These are phyloP conservation scores for Knufia petricola DNA, from an alignment of 2,329 filamentous ascomycete genomes.

Conservation along the genomic window DNA sequence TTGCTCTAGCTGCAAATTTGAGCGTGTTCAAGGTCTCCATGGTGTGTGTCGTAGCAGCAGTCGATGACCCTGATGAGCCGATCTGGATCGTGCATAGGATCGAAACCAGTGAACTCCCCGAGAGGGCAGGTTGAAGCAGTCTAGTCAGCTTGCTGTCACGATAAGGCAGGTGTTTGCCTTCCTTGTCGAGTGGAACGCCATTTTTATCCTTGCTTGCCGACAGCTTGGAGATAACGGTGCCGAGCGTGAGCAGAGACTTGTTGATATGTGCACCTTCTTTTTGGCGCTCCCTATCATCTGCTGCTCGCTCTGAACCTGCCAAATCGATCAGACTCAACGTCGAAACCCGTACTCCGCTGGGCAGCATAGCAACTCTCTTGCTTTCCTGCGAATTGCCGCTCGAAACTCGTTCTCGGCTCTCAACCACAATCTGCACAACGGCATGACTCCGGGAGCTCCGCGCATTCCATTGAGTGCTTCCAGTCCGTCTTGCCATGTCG, in stretches of 20 bases:
- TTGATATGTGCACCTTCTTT: slow-evolving; percentile 97
- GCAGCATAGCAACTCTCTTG: slow-evolving; percentile 60
- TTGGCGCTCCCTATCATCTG: slow-evolving; percentile 85
- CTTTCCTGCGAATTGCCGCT: slow-evolving; percentile 38
- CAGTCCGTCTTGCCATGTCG: slow-evolving; percentile 79
- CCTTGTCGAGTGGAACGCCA: slow-evolving; percentile 62
- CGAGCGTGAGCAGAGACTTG: slow-evolving; percentile 88
- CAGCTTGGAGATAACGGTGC: slow-evolving; percentile 88
- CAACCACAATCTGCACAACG: slow-evolving; percentile 96
- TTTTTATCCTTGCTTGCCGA: slow-evolving; percentile 81
- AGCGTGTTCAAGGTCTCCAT: slow-evolving; percentile 89
- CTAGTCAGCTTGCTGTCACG: slow-evolving; percentile 95
- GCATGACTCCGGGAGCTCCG: slow-evolving; percentile 96
- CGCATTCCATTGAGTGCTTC: slow-evolving; percentile 93
- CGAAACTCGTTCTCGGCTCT: slow-evolving; percentile 76
- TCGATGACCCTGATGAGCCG: slow-evolving; percentile 62
- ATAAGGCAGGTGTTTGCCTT: slow-evolving; percentile 88
- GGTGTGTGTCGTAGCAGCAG: slow-evolving; percentile 63
- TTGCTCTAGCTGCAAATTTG: slow-evolving; percentile 91
- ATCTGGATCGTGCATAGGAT: slow-evolving; percentile 96
- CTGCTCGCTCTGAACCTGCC: slow-evolving; percentile 90
- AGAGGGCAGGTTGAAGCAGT: slow-evolving; percentile 81
- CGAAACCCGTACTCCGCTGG: slow-evolving; percentile 88
- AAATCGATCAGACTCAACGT: slow-evolving; percentile 93
- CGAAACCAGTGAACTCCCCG: slow-evolving; percentile 87